These are phyloP conservation scores for Mrakia hoshinonis DNA, from an alignment of 768 basidiomycete species.

Conservation along the genomic window DNA sequence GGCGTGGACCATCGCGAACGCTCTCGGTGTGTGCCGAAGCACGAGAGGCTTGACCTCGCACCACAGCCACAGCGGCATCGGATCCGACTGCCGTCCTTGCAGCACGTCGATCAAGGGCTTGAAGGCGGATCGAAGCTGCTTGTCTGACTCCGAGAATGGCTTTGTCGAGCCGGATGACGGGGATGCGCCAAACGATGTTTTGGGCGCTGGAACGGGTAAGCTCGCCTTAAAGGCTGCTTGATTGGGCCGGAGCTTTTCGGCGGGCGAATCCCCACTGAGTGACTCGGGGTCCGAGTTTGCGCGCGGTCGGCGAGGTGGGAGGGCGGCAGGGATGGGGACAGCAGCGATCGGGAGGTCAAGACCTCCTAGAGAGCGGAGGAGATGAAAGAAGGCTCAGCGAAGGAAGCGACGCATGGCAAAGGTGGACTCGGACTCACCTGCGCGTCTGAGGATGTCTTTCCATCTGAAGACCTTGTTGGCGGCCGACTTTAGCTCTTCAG, in stretches of 20 bases:
- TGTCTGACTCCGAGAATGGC: neutral
- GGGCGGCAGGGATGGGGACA: neutral
- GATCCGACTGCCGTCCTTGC: neutral
- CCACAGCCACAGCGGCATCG: neutral
- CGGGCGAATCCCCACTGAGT: neutral
- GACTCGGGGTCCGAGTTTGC: slow-evolving; percentile 12
- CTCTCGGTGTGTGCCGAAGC: neutral
- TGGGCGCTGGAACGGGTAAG: neutral
- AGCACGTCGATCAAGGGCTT: slow-evolving; percentile 8
- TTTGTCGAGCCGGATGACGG: neutral
- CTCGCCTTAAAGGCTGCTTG: neutral
- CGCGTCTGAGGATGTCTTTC: neutral
- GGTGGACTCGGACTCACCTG: neutral
- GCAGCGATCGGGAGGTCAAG: neutral
- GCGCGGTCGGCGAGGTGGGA: neutral
- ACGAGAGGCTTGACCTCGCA: slow-evolving; percentile 2
- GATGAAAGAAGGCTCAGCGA: neutral
- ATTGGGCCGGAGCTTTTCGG: neutral
- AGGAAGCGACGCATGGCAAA: neutral
- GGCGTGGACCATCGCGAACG: neutral
- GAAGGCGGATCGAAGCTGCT: neutral
- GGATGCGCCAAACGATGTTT: neutral
- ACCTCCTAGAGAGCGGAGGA: neutral
- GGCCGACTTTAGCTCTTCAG: slow-evolving; percentile 22
- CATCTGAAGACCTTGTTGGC: slow-evolving; percentile 15